Conservation (phyloP, 1,284 basidiomycete species). For the Boletus sp. region DNA sequence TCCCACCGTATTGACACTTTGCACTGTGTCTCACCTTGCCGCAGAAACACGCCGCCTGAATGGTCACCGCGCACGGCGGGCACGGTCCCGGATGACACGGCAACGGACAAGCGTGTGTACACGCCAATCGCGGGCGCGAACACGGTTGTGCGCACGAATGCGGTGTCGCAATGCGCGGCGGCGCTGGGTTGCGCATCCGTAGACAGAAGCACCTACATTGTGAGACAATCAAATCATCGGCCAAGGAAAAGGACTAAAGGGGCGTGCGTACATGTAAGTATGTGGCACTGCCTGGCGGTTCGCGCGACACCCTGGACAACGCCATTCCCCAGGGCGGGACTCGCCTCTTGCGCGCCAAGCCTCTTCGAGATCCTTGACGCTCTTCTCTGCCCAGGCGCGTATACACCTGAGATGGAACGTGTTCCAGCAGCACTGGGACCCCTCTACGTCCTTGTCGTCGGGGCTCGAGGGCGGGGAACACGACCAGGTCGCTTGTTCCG, state of each 20-base stretch:
- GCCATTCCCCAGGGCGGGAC: slow-evolving; percentile 68
- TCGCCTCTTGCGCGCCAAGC: slow-evolving; percentile 76
- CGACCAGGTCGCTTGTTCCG: slow-evolving; percentile 72
- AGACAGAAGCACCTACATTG: slow-evolving; percentile 77
- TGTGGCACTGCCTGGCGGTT: slow-evolving; percentile 62
- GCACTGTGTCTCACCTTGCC: slow-evolving; percentile 57
- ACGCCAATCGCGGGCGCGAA: slow-evolving; percentile 61
- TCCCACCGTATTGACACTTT: slow-evolving; percentile 51
- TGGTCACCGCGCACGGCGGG: slow-evolving; percentile 60
- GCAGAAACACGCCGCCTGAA: slow-evolving; percentile 61
- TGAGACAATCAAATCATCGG: not conserved
- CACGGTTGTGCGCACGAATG: slow-evolving; percentile 85
- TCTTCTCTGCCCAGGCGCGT: slow-evolving; percentile 73
- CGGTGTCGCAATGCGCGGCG: slow-evolving; percentile 67
- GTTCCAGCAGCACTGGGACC: slow-evolving; percentile 71
- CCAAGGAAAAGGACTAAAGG: not conserved
- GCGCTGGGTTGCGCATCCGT: slow-evolving; percentile 66
- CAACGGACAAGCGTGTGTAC: slow-evolving; percentile 69
- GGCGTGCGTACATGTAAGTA: slow-evolving; percentile 57
- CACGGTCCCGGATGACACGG: slow-evolving; percentile 76
- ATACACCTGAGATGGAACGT: slow-evolving; percentile 83
- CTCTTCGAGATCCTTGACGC: slow-evolving; percentile 70
- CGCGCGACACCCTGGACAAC: slow-evolving; percentile 85
- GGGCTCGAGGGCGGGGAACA: slow-evolving; percentile 51
- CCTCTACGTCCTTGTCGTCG: slow-evolving; percentile 15